Percentiles rank a stretch among this genome's conserved stretches.
Evolutionary conservation across 176 grass and related monocot genomes (phyloP).

Genomic region (Canna indica): DNA sequence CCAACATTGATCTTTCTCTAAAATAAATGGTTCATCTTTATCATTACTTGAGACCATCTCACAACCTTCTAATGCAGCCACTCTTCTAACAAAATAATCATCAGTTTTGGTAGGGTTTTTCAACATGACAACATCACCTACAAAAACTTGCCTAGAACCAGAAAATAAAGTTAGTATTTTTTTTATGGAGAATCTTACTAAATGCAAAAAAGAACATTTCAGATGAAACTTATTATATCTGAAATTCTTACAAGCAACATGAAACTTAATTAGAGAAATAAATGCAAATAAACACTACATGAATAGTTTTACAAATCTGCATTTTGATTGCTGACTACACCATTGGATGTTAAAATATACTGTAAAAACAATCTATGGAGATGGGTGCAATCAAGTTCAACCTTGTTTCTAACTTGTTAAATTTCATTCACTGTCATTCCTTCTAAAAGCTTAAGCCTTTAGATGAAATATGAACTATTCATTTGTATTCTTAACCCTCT

Average conservation of each 20-base stretch:
- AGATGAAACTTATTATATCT: too few relatives aligned
- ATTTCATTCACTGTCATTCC: too few relatives aligned
- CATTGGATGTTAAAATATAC: background rate
- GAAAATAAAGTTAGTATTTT: background rate
- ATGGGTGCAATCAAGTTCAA: background rate
- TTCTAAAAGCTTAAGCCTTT: too few relatives aligned
- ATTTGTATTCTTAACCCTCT: too few relatives aligned
- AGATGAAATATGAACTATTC: too few relatives aligned
- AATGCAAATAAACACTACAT: background rate
- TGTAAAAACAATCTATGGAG: background rate
- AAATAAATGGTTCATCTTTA: conserved; percentile 79
- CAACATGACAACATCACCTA: conserved; percentile 72
- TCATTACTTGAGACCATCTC: conserved; percentile 73
- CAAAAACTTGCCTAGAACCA: conserved; percentile 58
- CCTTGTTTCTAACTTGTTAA: background rate
- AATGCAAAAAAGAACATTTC: background rate
- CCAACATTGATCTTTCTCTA: conserved; percentile 86
- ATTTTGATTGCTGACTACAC: too few relatives aligned
- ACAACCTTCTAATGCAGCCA: conserved; percentile 76
- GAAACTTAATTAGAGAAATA: background rate
- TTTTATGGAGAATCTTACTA: background rate
- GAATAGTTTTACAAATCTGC: too few relatives aligned
- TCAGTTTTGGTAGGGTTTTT: conserved; percentile 76
- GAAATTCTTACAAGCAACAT: background rate
- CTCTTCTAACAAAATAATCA: conserved; percentile 54